A percentile compares a stretch with the other conserved stretches of the same genome.
These are phyloP conservation scores for Euryodendron excelsum DNA, from an alignment of 148 eudicot species.

Conservation along the genomic window DNA sequence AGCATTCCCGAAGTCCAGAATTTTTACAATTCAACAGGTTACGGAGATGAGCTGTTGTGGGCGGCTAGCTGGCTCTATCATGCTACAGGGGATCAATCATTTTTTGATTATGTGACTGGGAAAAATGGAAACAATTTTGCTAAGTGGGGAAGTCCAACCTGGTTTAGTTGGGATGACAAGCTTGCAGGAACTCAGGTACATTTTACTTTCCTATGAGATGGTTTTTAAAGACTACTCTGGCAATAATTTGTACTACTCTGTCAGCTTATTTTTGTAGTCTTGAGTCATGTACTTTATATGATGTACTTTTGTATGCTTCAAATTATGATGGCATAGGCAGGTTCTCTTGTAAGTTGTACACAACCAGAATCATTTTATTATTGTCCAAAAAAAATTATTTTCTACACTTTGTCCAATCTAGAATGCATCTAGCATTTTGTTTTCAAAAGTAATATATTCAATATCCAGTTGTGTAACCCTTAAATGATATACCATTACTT, in stretches of 20 bases:
- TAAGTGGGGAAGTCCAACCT: conserved; percentile 68
- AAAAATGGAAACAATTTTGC: conserved; percentile 66
- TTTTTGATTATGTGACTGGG: conserved; percentile 57
- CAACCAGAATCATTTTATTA: neutral
- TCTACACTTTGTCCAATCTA: neutral
- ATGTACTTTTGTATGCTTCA: neutral
- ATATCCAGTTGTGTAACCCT: neutral
- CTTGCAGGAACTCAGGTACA: conserved; percentile 85
- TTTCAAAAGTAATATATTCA: neutral
- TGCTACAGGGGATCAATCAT: conserved; percentile 66
- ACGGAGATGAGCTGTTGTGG: conserved; percentile 95
- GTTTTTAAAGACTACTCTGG: neutral
- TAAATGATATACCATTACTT: neutral
- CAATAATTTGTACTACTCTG: neutral
- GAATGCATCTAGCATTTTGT: neutral
- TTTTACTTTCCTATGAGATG: neutral
- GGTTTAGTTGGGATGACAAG: conserved; percentile 99
- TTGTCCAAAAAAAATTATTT: neutral
- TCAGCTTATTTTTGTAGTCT: neutral
- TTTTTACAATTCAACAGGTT: conserved; percentile 82
- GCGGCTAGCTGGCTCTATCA: conserved; percentile 94
- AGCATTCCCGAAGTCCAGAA: conserved; percentile 71
- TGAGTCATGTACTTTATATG: neutral
- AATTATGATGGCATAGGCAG: neutral
- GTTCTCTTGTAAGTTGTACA: neutral